Conservation (phyloP, 1,284 basidiomycete genomes). For the Pseudozyma flocculosa region DNA sequence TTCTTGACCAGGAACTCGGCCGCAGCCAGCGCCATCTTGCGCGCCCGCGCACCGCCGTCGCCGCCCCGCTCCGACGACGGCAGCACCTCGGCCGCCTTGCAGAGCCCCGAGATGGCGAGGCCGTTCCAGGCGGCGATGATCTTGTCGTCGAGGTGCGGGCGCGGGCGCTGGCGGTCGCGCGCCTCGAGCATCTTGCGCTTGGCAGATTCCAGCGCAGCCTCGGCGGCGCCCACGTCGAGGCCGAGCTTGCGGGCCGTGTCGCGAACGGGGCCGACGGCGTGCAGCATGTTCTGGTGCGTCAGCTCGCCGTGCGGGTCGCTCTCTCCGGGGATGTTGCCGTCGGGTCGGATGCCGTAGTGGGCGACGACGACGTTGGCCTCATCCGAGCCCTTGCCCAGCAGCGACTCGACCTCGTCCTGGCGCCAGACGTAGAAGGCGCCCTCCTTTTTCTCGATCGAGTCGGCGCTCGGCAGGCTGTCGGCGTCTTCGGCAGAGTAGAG, state of each 20-base stretch:
- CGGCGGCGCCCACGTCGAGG: background rate
- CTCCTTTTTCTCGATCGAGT: conserved; percentile 58
- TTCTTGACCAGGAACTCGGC: conserved; percentile 3
- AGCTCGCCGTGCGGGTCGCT: conserved; percentile 62
- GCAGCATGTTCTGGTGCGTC: conserved; percentile 37
- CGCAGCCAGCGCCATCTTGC: conserved; percentile 3
- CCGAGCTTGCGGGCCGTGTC: background rate
- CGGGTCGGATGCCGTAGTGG: conserved; percentile 59
- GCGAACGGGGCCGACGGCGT: background rate
- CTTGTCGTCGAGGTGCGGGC: conserved; percentile 62
- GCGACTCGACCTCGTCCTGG: conserved; percentile 57
- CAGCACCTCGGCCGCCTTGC: conserved; percentile 6
- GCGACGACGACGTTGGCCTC: conserved; percentile 46
- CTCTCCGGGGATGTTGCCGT: conserved; percentile 61
- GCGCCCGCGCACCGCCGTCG: conserved; percentile 9
- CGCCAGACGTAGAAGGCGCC: conserved; percentile 63
- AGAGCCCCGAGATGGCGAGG: conserved; percentile 59
- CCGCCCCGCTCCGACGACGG: conserved; percentile 9
- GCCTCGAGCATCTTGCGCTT: conserved; percentile 3
- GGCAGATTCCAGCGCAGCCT: background rate
- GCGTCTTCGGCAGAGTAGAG: conserved; percentile 63
- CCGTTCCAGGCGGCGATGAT: conserved; percentile 62
- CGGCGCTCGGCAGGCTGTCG: conserved; percentile 58
- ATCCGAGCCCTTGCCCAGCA: conserved; percentile 52
- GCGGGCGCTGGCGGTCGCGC: conserved; percentile 52